Percentiles rank a stretch among this genome's conserved stretches.
Evolutionary conservation across 305 asterid genomes (phyloP).

Genomic region (Fraxinus albicans): DNA sequence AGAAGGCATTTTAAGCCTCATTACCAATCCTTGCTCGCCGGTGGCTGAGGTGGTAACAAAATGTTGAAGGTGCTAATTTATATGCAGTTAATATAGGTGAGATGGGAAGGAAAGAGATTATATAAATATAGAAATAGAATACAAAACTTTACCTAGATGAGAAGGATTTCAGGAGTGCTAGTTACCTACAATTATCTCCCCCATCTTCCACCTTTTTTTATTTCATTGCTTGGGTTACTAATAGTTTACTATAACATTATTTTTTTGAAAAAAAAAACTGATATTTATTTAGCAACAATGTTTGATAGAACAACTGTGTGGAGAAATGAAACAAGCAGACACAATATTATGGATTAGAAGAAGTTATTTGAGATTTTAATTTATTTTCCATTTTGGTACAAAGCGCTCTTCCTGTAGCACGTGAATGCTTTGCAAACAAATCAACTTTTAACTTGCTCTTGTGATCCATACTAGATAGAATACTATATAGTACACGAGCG

Average conservation of each 20-base stretch:
- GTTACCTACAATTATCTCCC: not conserved
- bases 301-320: not conserved
- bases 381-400: not conserved
- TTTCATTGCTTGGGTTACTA: no score
- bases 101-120: no score
- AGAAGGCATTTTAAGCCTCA: not conserved
- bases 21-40: not conserved
- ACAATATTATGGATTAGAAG: not conserved
- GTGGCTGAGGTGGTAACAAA: not conserved
- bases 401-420: not conserved
- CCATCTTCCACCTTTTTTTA: not conserved
- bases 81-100: not conserved
- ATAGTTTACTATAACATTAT: no score
- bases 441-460: conserved; percentile 10
- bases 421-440: conserved; percentile 18
- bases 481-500: not conserved
- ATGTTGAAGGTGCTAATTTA: not conserved
- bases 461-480: not conserved
- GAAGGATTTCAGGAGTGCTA: not conserved
- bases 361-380: not conserved
- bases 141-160: not conserved
- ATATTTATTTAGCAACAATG: not conserved
- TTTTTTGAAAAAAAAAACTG: not conserved
- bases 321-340: not conserved
- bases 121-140: not conserved